Percentiles rank a stretch among this genome's conserved stretches.
These are phyloP conservation scores for Colletotrichum noveboracense DNA, from an alignment of 2,329 filamentous ascomycete genomes.

Conservation along the genomic window DNA sequence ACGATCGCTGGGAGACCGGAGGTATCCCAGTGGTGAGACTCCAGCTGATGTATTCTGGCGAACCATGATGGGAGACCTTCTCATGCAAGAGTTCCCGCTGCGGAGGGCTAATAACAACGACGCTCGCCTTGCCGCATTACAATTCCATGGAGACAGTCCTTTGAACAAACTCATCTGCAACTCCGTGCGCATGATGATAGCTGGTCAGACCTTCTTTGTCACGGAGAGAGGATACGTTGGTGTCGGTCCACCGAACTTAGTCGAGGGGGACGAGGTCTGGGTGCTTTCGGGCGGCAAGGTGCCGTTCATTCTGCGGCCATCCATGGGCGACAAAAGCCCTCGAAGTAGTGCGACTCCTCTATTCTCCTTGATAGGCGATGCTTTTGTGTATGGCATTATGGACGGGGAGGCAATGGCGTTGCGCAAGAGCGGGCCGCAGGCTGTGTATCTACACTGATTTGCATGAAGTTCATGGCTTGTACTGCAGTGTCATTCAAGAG, in stretches of 20 bases:
- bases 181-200: background rate
- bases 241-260: background rate
- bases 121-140: background rate
- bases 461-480: background rate
- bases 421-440: background rate
- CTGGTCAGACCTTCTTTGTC: background rate
- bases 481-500: background rate
- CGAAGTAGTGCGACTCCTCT: background rate
- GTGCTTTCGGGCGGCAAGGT: background rate
- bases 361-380: background rate
- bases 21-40: background rate
- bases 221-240: background rate
- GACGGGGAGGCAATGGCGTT: background rate
- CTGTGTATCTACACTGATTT: background rate
- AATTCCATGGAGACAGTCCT: background rate
- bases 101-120: background rate
- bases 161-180: background rate
- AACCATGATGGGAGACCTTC: background rate
- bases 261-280: background rate
- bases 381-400: background rate
- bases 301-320: background rate
- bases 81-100: background rate
- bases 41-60: background rate
- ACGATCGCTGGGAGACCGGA: background rate
- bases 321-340: background rate